Evolutionary conservation across 1,139 yeast genomes (phyloP), one percentile per base, ranked within the genome.

Genomic region (Arxiozyma slooffiae): DNA sequence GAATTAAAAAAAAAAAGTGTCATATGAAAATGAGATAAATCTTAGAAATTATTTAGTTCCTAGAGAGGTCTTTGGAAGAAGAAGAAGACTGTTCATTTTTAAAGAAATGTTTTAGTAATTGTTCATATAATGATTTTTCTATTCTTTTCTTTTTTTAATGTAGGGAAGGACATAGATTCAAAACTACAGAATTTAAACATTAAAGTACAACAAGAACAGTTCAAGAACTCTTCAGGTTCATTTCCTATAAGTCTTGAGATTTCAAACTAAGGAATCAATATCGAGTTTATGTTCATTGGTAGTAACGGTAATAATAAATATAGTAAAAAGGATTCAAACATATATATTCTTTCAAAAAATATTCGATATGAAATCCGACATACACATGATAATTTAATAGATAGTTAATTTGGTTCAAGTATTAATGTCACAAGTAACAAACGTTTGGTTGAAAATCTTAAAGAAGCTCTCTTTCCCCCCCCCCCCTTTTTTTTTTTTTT

Each of bases 1-100:
- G n/a, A 39, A 50, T 46, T 38, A 49, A 46, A 24, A 47, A 48
- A n/a, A n/a, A 11, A 50, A 54, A 14, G 22, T 48, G 44, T 52
- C 53, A 6, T 47, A 43, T 9, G 51, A 52, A 36, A 50, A 48
- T 38, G 52, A 54, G 34, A 40, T 48, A 38, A 47, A 48, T 41
- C 30, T 53, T 8, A 38, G 41, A 14, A 48, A 45, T 45, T n/a
- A n/a, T n/a, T 48, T 39, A 16, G 48, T 52, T 4, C 49, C 52
- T 5, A 52, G 51, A 36, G 55, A 52, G 18, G 34, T 49, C 8
- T 51, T 52, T n/a, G n/a, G n/a, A n/a, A 1, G 34, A 22, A n/a
- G 42, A 34, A 4, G 24, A 14, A 11, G 21, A 20, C 16, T 42
- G 26, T 2, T 21, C 39, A 14, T 11, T 23, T 7, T 4, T 21